Percentiles rank a stretch among this genome's conserved stretches.
Conservation (phyloP, 345 rosid species). For the Sapria himalayana region DNA sequence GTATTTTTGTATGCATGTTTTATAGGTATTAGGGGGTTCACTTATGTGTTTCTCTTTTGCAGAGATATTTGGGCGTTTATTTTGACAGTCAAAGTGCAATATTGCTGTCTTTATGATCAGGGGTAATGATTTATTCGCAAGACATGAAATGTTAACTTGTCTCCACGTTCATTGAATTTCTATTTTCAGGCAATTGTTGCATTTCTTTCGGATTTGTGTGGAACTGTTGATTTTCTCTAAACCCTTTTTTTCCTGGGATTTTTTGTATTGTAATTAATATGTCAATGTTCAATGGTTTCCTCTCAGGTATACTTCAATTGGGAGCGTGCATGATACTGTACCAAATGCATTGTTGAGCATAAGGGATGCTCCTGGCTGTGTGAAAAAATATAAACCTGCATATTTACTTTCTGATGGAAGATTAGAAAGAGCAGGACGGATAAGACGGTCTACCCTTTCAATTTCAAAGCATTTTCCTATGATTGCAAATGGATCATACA, state of each 20-base stretch:
- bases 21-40: constrained; percentile 8
- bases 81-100: constrained; percentile 72
- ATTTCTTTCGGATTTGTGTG: too few species aligned
- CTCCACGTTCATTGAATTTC: not conserved
- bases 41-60: constrained; percentile 14
- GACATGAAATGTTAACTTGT: constrained; percentile 6
- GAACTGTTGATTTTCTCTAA: too few species aligned
- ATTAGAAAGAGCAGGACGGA: constrained; percentile 95
- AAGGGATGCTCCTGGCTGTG: constrained; percentile 18
- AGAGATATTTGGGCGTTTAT: constrained; percentile 98
- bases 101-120: constrained; percentile 91
- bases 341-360: constrained; percentile 57
- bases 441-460: constrained; percentile 25
- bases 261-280: too few species aligned
- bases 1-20: too few species aligned
- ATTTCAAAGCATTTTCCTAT: constrained; percentile 8
- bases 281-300: too few species aligned
- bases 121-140: constrained; percentile 35
- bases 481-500: constrained; percentile 17
- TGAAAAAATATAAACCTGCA: constrained; percentile 74
- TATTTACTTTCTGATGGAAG: constrained; percentile 93
- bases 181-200: too few species aligned
- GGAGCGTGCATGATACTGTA: constrained; percentile 79
- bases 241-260: too few species aligned
- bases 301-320: constrained; percentile 87